These are phyloP conservation scores for Apophysomyces sp. DNA, from an alignment of 371 early-diverging fungal species.

Conservation along the genomic window DNA sequence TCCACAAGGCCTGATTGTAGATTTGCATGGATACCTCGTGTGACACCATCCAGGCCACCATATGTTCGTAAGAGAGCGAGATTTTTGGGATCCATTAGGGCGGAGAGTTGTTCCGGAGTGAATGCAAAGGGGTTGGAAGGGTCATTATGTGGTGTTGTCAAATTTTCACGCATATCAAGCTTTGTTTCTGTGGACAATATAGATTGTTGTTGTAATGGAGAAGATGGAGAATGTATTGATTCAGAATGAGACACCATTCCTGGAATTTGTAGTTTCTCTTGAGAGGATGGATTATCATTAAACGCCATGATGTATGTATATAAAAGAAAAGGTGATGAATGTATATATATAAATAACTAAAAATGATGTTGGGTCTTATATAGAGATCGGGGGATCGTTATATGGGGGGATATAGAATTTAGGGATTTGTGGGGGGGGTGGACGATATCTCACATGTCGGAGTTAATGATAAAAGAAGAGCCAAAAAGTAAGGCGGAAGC, in stretches of 20 bases:
- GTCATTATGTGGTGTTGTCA: conserved; percentile 36
- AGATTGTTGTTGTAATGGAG: conserved; percentile 3
- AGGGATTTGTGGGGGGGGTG: too few relatives aligned
- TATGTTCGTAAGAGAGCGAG: conserved; percentile 39
- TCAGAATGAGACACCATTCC: conserved; percentile 8
- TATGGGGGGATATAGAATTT: too few relatives aligned
- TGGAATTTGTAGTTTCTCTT: conserved; percentile 9
- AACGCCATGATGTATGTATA: neutral
- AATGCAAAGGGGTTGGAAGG: conserved; percentile 55
- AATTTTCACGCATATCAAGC: conserved; percentile 22
- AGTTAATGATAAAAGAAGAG: neutral
- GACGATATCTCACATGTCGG: neutral
- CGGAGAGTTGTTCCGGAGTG: conserved; percentile 45
- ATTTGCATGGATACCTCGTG: conserved; percentile 57
- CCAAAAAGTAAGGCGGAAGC: neutral
- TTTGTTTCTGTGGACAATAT: neutral
- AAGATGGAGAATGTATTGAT: neutral
- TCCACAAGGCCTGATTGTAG: conserved; percentile 43
- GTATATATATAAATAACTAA: neutral
- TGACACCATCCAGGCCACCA: conserved; percentile 53
- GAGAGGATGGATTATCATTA: neutral
- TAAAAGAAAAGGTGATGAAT: neutral
- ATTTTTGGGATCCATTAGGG: conserved; percentile 60
- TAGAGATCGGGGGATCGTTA: neutral
- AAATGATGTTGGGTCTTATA: neutral